These are phyloP conservation scores for Phaeosphaeria sp. DNA, from an alignment of 2,329 filamentous ascomycete genomes.

Conservation along the genomic window DNA sequence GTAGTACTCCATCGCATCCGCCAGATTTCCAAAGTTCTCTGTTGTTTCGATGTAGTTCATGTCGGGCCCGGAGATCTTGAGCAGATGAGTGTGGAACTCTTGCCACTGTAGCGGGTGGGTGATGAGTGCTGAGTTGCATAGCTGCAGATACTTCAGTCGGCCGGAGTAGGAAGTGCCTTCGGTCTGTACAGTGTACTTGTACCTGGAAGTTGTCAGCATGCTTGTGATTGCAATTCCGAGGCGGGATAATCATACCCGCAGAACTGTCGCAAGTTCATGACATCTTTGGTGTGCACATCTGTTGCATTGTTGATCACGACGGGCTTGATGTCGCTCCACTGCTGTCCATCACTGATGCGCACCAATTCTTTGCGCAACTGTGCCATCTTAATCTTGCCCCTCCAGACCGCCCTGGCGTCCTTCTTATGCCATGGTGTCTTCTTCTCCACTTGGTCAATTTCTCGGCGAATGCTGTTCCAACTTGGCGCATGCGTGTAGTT, in stretches of 20 bases:
- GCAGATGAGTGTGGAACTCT: slow-evolving; percentile 44
- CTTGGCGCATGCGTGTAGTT: slow-evolving; percentile 45
- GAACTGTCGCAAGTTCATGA: slow-evolving; percentile 43
- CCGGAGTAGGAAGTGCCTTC: slow-evolving; percentile 63
- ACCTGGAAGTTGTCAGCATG: slow-evolving; percentile 33
- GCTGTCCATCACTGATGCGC: slow-evolving; percentile 34
- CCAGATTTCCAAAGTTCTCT: slow-evolving; percentile 40
- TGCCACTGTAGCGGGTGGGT: slow-evolving; percentile 44
- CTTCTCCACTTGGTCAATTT: slow-evolving; percentile 32
- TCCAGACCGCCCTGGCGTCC: slow-evolving; percentile 40
- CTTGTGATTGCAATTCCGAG: neutral
- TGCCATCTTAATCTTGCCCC: slow-evolving; percentile 45
- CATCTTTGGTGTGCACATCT: slow-evolving; percentile 40
- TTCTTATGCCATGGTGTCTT: slow-evolving; percentile 37
- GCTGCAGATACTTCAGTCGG: slow-evolving; percentile 61
- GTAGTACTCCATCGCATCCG: slow-evolving; percentile 43
- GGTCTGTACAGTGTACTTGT: slow-evolving; percentile 62
- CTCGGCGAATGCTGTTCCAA: slow-evolving; percentile 42
- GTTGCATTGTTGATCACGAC: slow-evolving; percentile 43
- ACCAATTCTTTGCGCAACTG: slow-evolving; percentile 37
- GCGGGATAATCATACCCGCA: slow-evolving; percentile 28
- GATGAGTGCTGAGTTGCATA: slow-evolving; percentile 51
- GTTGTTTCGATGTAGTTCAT: slow-evolving; percentile 43
- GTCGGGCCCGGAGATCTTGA: slow-evolving; percentile 37
- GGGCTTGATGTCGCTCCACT: slow-evolving; percentile 43